These are phyloP conservation scores for Magnusiomyces paraingens DNA, from an alignment of 1,139 yeast species.

Conservation along the genomic window DNA sequence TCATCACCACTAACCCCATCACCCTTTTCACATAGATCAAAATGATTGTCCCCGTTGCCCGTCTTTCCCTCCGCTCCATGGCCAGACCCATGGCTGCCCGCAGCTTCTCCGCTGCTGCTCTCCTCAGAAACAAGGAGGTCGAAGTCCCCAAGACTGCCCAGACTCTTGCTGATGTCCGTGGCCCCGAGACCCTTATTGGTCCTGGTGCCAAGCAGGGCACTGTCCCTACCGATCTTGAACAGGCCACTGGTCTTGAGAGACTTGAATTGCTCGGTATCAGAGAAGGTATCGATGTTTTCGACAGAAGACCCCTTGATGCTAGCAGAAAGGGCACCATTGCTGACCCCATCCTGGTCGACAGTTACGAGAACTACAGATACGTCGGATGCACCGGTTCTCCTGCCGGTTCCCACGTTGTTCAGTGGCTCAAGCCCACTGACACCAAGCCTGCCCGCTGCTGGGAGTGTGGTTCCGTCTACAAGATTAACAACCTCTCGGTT, in stretches of 20 bases:
- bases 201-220: slow-evolving; percentile 79
- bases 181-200: slow-evolving; percentile 78
- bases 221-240: slow-evolving; percentile 90
- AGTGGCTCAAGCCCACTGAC: slow-evolving; percentile 90
- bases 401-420: slow-evolving; percentile 82
- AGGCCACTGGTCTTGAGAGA: slow-evolving; percentile 98
- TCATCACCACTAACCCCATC: neutral
- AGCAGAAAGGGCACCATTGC: slow-evolving; percentile 83
- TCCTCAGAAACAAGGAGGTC: slow-evolving; percentile 21
- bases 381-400: slow-evolving; percentile 98
- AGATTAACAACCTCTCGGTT: slow-evolving; percentile 83
- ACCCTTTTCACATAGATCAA: neutral
- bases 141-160: slow-evolving; percentile 52
- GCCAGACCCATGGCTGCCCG: slow-evolving; percentile 19
- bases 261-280: slow-evolving; percentile 88
- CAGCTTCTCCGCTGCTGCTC: slow-evolving; percentile 16
- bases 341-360: slow-evolving; percentile 85
- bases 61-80: slow-evolving; percentile 20
- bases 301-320: slow-evolving; percentile 78
- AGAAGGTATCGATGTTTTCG: slow-evolving; percentile 95
- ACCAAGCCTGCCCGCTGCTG: slow-evolving; percentile 91
- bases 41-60: slow-evolving; percentile 20
- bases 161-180: slow-evolving; percentile 69
- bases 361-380: slow-evolving; percentile 88
- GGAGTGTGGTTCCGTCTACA: slow-evolving; percentile 97